These are phyloP conservation scores for Rhizopogon rudus DNA, from an alignment of 768 basidiomycete genomes.

Conservation along the genomic window DNA sequence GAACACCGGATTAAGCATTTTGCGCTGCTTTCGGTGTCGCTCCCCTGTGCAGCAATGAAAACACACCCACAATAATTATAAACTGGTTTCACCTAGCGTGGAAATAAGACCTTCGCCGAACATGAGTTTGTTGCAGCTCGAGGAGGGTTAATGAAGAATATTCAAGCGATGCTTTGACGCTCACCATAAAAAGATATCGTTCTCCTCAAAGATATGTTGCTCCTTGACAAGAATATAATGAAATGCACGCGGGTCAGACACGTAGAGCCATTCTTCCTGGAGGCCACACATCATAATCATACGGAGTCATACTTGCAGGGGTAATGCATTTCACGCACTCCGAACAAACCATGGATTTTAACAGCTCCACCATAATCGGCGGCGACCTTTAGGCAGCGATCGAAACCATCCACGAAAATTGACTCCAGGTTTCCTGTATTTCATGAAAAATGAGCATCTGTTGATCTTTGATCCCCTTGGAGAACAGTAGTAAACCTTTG, in stretches of 20 bases:
- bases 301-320: not conserved
- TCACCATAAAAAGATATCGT: not conserved
- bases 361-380: slow-evolving; percentile 18
- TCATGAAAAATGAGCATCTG: not conserved
- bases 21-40: slow-evolving; percentile 2
- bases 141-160: not conserved
- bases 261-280: too few species aligned
- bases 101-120: slow-evolving; percentile 24
- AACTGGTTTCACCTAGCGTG: slow-evolving; percentile 13
- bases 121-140: slow-evolving; percentile 4
- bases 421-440: not conserved
- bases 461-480: not conserved
- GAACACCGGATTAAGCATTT: slow-evolving; percentile 3
- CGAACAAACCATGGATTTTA: slow-evolving; percentile 20
- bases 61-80: not conserved
- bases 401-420: not conserved
- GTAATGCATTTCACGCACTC: slow-evolving; percentile 8
- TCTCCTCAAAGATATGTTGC: too few species aligned
- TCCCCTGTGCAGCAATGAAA: not conserved
- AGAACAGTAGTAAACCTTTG: not conserved
- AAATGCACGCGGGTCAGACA: too few species aligned
- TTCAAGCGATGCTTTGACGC: not conserved
- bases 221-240: too few species aligned
- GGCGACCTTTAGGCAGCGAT: slow-evolving; percentile 6
- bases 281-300: too few species aligned